A percentile compares a stretch with the other conserved stretches of the same genome.
Conservation (phyloP, 495 filamentous ascomycete species). For the Aspergillus saccharolyticus region DNA sequence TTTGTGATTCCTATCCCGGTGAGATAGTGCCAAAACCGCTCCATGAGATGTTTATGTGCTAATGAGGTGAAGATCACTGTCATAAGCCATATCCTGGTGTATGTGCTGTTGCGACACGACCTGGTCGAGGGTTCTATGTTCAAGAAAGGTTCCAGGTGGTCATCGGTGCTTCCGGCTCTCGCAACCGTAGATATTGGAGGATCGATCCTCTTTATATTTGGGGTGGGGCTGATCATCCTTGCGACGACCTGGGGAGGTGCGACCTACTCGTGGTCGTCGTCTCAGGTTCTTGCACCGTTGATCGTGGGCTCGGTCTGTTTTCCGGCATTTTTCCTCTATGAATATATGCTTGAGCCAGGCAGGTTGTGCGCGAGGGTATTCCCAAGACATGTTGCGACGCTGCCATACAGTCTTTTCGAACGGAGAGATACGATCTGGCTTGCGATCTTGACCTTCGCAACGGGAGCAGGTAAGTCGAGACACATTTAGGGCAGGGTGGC, state of each 20-base stretch:
- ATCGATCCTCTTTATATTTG: constrained; percentile 53
- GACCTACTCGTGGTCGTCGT: constrained; percentile 47
- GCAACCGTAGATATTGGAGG: constrained; percentile 50
- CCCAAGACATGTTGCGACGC: constrained; percentile 49
- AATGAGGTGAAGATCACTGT: constrained; percentile 22
- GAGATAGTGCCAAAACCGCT: constrained; percentile 8
- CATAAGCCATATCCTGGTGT: constrained; percentile 25
- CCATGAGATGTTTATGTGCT: not conserved
- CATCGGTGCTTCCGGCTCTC: constrained; percentile 32
- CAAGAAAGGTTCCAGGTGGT: constrained; percentile 16
- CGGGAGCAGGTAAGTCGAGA: constrained; percentile 39
- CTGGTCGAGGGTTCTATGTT: constrained; percentile 26
- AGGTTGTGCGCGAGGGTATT: constrained; percentile 35
- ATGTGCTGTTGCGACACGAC: constrained; percentile 31
- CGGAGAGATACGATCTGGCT: constrained; percentile 49
- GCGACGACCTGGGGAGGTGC: constrained; percentile 56
- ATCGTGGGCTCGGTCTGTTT: constrained; percentile 45
- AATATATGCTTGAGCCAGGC: constrained; percentile 50
- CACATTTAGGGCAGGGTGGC: not conserved
- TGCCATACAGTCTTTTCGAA: constrained; percentile 48
- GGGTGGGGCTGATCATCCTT: constrained; percentile 53
- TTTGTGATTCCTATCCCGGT: constrained; percentile 55
- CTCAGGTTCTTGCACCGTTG: constrained; percentile 48
- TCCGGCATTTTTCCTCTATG: constrained; percentile 46
- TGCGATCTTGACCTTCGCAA: constrained; percentile 48